phyloP scores from a whole-genome alignment of 352 stramenopile genomes.

The Phytopythium boreale region DNA sequence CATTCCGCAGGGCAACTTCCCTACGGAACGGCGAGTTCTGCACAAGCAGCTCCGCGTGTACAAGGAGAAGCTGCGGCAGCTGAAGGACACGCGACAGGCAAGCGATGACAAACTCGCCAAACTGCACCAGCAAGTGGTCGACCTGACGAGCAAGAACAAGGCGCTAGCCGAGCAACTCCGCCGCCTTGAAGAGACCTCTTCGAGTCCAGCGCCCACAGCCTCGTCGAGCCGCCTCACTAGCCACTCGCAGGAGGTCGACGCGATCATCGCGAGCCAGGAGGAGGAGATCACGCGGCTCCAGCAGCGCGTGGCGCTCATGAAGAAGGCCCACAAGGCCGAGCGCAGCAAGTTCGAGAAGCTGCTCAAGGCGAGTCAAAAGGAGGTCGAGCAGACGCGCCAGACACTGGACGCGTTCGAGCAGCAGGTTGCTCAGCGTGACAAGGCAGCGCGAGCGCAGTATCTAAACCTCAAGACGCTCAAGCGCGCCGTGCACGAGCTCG shows the following conservation, averaged over 20 bases:
- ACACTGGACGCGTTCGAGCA: slow-evolving; percentile 51
- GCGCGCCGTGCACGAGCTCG: slow-evolving; percentile 51
- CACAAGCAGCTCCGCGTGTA: slow-evolving; percentile 63
- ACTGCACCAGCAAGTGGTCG: slow-evolving; percentile 55
- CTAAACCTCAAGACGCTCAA: slow-evolving; percentile 79
- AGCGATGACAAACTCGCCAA: slow-evolving; percentile 45
- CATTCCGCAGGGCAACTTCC: slow-evolving; percentile 38
- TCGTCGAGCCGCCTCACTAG: slow-evolving; percentile 5
- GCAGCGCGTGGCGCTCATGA: slow-evolving; percentile 56
- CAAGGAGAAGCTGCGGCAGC: slow-evolving; percentile 54
- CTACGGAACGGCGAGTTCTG: slow-evolving; percentile 40
- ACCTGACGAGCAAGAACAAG: slow-evolving; percentile 58
- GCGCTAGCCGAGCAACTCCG: slow-evolving; percentile 40
- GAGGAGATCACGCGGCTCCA: slow-evolving; percentile 61
- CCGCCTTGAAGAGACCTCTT: slow-evolving; percentile 30
- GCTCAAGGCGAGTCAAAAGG: slow-evolving; percentile 35
- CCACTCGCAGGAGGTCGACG: slow-evolving; percentile 25
- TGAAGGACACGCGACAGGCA: slow-evolving; percentile 46
- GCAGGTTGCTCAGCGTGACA: slow-evolving; percentile 56
- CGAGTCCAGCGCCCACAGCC: slow-evolving; percentile 6
- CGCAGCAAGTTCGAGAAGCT: slow-evolving; percentile 48
- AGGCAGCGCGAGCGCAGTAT: slow-evolving; percentile 52
- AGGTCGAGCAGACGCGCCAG: slow-evolving; percentile 35
- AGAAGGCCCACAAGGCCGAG: slow-evolving; percentile 53
- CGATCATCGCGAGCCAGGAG: slow-evolving; percentile 59